Evolutionary conservation across 495 filamentous ascomycete species (phyloP), one percentile per base, ranked within the genome.

Genomic region (Aspergillus funiculosus): DNA sequence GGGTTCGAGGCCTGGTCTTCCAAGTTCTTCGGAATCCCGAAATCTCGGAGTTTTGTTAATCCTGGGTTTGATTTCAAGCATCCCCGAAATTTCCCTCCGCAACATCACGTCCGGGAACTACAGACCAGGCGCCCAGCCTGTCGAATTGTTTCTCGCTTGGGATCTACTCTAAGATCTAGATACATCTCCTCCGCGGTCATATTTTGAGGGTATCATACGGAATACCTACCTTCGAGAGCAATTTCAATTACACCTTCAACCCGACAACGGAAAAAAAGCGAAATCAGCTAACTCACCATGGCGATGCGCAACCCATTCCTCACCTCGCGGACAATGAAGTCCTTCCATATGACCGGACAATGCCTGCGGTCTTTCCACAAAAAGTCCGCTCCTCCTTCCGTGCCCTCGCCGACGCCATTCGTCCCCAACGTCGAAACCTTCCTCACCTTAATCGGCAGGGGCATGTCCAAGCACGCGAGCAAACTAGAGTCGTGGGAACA

Each of bases 371-470:
- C 52, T 9, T 44, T 72, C 17, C 64, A 69, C 44, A 58, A 61
- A 35, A 59, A 58, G 5, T 17, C 39, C 0, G 13, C 46, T 7
- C 7, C 39, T 8, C 52, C 54, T n/a, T 41, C 60, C 2, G 69
- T 91, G 36, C 91, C 91, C 2, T 43, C 68, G 6, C 80, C 87
- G 4, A 96, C 83, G 6, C 82, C 85, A 8, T 88, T 91, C 57
- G 81, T 96, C 37, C 92, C 92, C 8, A 85, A 98, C 58, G 78
- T 85, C 41, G 87, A 74, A 46, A 95, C 89, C 38, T 97, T 98
- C 70, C 86, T 98, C 46, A 85, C 77, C 5, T 66, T 94, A 22
- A 98, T 98, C 68, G 92, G 92, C 58, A 92, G 92, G 46, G 79
- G 80, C 52, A 78, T 94, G 53, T 77, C 74, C 39, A 77, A 85